Evolutionary conservation across 2,329 filamentous ascomycete genomes (phyloP).

Genomic region (Talaromyces sp.): DNA sequence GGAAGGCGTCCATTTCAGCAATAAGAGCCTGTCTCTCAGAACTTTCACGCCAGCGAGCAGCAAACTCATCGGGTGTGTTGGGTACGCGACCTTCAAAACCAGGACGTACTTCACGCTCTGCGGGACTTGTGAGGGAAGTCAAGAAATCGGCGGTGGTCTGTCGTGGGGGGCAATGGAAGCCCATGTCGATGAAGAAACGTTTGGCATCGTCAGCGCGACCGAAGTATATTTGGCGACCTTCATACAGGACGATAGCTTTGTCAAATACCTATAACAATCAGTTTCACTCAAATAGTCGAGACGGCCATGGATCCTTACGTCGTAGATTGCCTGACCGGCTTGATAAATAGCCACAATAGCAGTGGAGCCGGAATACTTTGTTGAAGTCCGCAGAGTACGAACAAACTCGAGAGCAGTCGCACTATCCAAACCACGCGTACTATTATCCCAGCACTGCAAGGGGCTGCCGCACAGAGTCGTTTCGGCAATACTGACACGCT

Average conservation of each 20-base stretch:
- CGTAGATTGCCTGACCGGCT: conserved; percentile 49
- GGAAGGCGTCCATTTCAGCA: conserved; percentile 46
- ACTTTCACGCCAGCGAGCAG: conserved; percentile 55
- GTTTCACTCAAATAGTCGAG: background rate
- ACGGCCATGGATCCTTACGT: conserved; percentile 36
- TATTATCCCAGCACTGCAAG: conserved; percentile 50
- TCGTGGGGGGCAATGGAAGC: conserved; percentile 67
- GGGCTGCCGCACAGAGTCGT: conserved; percentile 49
- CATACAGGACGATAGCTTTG: conserved; percentile 70
- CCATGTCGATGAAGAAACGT: conserved; percentile 66
- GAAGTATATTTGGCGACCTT: conserved; percentile 76
- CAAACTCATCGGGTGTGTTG: conserved; percentile 69
- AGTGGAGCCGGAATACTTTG: conserved; percentile 52
- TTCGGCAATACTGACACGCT: conserved; percentile 63
- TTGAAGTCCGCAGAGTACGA: conserved; percentile 50
- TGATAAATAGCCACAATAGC: conserved; percentile 59
- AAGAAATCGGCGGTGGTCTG: conserved; percentile 72
- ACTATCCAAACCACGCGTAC: conserved; percentile 53
- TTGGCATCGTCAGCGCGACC: conserved; percentile 63
- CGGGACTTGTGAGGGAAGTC: conserved; percentile 66
- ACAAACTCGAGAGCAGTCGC: conserved; percentile 60
- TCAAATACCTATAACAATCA: conserved; percentile 58
- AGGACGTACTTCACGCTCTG: conserved; percentile 56
- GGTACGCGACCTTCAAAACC: conserved; percentile 66
- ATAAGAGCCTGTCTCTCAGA: conserved; percentile 46